phyloP scores from a whole-genome alignment of 768 basidiomycete genomes.

The Leucosporidium scottii region DNA sequence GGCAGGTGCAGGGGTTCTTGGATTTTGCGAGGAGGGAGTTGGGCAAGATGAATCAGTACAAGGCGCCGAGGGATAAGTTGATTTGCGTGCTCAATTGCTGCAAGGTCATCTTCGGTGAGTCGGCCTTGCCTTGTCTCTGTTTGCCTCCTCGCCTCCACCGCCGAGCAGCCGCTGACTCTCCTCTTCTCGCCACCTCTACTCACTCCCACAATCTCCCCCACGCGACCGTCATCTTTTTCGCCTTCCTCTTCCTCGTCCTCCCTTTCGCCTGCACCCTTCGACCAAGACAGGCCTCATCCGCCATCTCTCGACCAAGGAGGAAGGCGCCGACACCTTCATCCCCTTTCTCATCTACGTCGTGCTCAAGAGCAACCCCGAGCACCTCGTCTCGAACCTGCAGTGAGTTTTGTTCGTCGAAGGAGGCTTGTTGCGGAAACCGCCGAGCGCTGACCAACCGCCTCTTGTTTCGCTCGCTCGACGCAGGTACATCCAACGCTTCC shows the following conservation, averaged over 20 bases:
- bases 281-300: conserved; percentile 66
- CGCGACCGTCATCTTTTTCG: not conserved
- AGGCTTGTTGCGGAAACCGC: too few relatives aligned
- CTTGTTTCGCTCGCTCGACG: not conserved
- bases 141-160: not conserved
- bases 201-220: conserved; percentile 3
- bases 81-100: conserved; percentile 96
- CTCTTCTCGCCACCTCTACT: not conserved
- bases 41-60: conserved; percentile 95
- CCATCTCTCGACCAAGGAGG: conserved; percentile 65
- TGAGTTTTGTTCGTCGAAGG: too few relatives aligned
- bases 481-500: conserved; percentile 92
- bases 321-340: conserved; percentile 89
- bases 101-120: conserved; percentile 96
- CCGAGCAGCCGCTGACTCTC: conserved; percentile 1
- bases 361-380: conserved; percentile 84
- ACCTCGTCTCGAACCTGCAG: conserved; percentile 93
- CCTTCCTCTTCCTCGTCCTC: not conserved
- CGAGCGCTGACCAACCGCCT: too few relatives aligned
- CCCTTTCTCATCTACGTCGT: conserved; percentile 92
- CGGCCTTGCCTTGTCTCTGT: conserved; percentile 5
- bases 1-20: conserved; percentile 20
- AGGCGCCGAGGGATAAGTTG: conserved; percentile 94
- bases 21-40: conserved; percentile 52
- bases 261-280: not conserved